Conservation (phyloP, 768 basidiomycete genomes). For the Russula dissimulans region DNA sequence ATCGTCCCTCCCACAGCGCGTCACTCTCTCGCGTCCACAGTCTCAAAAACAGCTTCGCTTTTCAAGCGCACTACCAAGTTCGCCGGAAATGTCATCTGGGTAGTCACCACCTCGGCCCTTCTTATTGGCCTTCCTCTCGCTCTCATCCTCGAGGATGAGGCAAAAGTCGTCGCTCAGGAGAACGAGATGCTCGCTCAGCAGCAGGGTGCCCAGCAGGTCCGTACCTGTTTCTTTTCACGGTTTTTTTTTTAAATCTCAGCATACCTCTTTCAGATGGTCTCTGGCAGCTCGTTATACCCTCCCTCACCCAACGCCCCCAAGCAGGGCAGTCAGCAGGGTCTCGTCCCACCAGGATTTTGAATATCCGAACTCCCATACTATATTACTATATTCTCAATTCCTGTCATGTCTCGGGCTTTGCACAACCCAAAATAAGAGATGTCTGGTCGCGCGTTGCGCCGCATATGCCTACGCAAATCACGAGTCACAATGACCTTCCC, state of each 20-base stretch:
- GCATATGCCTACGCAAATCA: no score
- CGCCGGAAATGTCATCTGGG: slow-evolving; percentile 87
- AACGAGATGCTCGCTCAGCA: slow-evolving; percentile 90
- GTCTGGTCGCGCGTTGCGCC: no score
- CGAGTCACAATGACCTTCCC: no score
- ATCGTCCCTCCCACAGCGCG: slow-evolving; percentile 91
- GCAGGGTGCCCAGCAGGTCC: slow-evolving; percentile 83
- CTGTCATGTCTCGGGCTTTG: neutral
- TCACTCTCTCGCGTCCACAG: slow-evolving; percentile 53
- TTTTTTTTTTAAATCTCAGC: neutral
- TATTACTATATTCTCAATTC: neutral
- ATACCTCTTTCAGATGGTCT: slow-evolving; percentile 11
- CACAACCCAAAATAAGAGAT: no score
- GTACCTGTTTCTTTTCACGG: neutral
- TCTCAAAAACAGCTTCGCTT: slow-evolving; percentile 53
- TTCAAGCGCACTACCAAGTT: slow-evolving; percentile 60
- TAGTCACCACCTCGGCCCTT: slow-evolving; percentile 87
- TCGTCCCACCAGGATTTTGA: slow-evolving; percentile 20
- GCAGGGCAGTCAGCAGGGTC: slow-evolving; percentile 16
- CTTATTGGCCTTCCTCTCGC: slow-evolving; percentile 92
- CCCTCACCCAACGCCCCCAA: slow-evolving; percentile 10
- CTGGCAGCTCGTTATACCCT: slow-evolving; percentile 17
- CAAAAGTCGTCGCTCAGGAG: slow-evolving; percentile 89
- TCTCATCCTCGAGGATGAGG: slow-evolving; percentile 91
- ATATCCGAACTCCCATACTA: neutral